A percentile compares a stretch with the other conserved stretches of the same genome.
These are phyloP conservation scores for Thalassiosira mediterranea DNA, from an alignment of 352 stramenopile species.

Conservation along the genomic window DNA sequence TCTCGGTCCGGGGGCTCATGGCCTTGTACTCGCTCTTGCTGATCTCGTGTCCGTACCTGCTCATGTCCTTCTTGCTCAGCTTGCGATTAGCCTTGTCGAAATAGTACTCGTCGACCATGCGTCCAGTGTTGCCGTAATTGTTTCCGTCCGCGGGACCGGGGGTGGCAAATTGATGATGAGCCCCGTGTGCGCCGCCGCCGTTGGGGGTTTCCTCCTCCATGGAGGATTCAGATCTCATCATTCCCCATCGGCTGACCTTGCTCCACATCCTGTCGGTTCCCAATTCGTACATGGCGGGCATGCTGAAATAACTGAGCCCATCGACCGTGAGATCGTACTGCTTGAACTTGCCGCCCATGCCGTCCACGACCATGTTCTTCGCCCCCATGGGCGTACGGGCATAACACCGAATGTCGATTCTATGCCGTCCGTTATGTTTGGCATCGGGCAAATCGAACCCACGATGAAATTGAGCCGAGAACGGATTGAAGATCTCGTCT, in stretches of 20 bases:
- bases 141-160: too few relatives aligned
- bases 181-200: neutral
- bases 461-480: constrained; percentile 29
- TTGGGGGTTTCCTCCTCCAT: neutral
- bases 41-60: constrained; percentile 20
- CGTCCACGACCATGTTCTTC: constrained; percentile 45
- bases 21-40: constrained; percentile 27
- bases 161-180: too few relatives aligned
- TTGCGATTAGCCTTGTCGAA: constrained; percentile 27
- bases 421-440: constrained; percentile 37
- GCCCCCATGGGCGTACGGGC: constrained; percentile 39
- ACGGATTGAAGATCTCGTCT: constrained; percentile 41
- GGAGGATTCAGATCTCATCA: constrained; percentile 16
- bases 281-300: constrained; percentile 54
- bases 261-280: constrained; percentile 48
- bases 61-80: neutral
- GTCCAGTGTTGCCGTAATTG: too few relatives aligned
- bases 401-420: constrained; percentile 45
- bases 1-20: constrained; percentile 39
- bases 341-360: constrained; percentile 31
- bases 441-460: constrained; percentile 38
- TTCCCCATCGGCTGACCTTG: constrained; percentile 35
- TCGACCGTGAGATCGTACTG: constrained; percentile 52
- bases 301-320: constrained; percentile 44
- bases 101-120: constrained; percentile 48